These are phyloP conservation scores for Xylaria castorea DNA, from an alignment of 495 filamentous ascomycete genomes.

Conservation along the genomic window DNA sequence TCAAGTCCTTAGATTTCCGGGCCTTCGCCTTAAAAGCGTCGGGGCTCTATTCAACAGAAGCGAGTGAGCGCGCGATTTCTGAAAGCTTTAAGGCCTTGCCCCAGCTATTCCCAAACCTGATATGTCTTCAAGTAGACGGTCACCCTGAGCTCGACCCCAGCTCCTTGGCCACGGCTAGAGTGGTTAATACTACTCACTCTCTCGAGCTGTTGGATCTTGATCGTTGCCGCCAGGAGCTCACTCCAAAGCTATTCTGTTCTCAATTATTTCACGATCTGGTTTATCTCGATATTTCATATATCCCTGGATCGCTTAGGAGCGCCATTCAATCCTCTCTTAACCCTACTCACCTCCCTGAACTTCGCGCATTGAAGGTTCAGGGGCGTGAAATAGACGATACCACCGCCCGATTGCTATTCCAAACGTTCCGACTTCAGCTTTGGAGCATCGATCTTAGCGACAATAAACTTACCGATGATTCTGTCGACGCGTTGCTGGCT, in stretches of 20 bases:
- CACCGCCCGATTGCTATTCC: conserved; percentile 38
- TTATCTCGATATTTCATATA: conserved; percentile 54
- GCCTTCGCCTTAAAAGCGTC: conserved; percentile 39
- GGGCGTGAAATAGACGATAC: conserved; percentile 48
- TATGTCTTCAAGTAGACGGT: conserved; percentile 49
- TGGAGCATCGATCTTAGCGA: conserved; percentile 56
- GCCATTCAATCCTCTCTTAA: conserved; percentile 38
- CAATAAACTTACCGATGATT: conserved; percentile 48
- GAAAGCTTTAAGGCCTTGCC: conserved; percentile 40
- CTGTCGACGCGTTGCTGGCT: conserved; percentile 37
- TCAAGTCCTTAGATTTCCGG: conserved; percentile 49
- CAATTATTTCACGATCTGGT: conserved; percentile 43
- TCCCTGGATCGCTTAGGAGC: conserved; percentile 43
- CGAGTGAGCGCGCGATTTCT: conserved; percentile 39
- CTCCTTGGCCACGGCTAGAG: conserved; percentile 26
- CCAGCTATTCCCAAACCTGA: conserved; percentile 43
- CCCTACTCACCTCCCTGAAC: conserved; percentile 41
- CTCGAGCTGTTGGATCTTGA: conserved; percentile 46
- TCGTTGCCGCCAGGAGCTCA: conserved; percentile 41
- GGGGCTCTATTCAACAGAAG: conserved; percentile 43
- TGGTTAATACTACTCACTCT: conserved; percentile 19
- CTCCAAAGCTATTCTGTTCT: conserved; percentile 39
- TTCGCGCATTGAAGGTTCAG: conserved; percentile 50
- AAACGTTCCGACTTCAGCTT: conserved; percentile 41
- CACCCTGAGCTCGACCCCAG: conserved; percentile 44